A percentile compares a stretch with the other conserved stretches of the same genome.
Evolutionary conservation across 208 protist genomes (phyloP).

Genomic region (Leishmania amazonensis): DNA sequence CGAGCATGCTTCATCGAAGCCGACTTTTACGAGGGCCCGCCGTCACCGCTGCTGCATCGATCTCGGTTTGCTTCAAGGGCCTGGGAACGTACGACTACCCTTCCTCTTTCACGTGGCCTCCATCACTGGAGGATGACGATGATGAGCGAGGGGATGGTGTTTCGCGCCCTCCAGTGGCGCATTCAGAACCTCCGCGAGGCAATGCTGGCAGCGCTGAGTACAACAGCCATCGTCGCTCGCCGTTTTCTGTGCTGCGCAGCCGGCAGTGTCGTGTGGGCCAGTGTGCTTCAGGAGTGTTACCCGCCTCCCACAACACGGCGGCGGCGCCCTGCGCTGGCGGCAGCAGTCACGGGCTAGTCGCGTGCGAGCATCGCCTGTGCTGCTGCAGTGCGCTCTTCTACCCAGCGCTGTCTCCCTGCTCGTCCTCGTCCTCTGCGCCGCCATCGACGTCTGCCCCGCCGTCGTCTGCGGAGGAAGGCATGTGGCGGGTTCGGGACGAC

Average conservation of each 20-base stretch:
- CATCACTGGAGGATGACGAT: slow-evolving; percentile 3
- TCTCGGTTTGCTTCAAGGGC: slow-evolving; percentile 25
- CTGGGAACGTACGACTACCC: slow-evolving; percentile 29
- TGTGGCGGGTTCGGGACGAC: slow-evolving; percentile 42
- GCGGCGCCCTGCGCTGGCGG: neutral
- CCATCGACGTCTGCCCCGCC: neutral
- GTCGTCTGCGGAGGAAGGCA: slow-evolving; percentile 20
- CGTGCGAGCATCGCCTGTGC: slow-evolving; percentile 16
- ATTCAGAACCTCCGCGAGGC: neutral
- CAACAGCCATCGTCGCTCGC: slow-evolving; percentile 45
- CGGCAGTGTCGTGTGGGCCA: slow-evolving; percentile 34
- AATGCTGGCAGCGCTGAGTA: neutral
- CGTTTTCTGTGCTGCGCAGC: slow-evolving; percentile 65
- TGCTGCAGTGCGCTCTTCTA: slow-evolving; percentile 41
- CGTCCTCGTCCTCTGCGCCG: neutral
- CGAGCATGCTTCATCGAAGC: slow-evolving; percentile 1
- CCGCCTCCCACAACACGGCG: slow-evolving; percentile 6
- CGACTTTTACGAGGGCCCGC: neutral
- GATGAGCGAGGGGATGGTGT: slow-evolving; percentile 20
- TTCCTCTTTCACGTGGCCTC: slow-evolving; percentile 27
- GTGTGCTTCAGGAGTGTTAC: slow-evolving; percentile 47
- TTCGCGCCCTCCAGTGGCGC: slow-evolving; percentile 43
- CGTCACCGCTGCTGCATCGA: neutral
- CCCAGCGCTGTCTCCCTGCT: slow-evolving; percentile 31
- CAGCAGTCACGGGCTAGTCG: neutral